A percentile compares a stretch with the other conserved stretches of the same genome.
phyloP scores from a whole-genome alignment of 441 rosid species.

The Eruca vesicaria region DNA sequence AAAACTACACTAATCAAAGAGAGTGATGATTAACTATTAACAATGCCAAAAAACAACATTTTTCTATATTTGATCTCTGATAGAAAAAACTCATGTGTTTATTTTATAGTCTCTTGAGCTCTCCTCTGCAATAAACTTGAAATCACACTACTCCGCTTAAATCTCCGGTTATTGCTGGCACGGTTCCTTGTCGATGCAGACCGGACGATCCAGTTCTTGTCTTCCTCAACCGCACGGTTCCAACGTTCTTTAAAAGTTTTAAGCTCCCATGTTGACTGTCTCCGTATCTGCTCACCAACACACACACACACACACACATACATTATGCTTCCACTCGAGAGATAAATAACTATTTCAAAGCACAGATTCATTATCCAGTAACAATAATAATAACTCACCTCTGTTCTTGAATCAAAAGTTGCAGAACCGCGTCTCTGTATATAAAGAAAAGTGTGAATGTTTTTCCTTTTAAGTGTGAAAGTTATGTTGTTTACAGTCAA shows the following conservation, averaged over 20 bases:
- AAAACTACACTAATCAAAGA: conserved; percentile 17
- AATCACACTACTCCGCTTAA: conserved; percentile 26
- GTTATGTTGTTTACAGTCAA: neutral
- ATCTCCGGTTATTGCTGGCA: conserved; percentile 28
- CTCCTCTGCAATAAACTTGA: conserved; percentile 18
- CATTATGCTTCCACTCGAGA: neutral
- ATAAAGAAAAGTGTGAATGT: neutral
- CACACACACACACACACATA: neutral
- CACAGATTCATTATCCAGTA: too few relatives aligned
- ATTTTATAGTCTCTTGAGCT: conserved; percentile 2
- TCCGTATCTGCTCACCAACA: conserved; percentile 53
- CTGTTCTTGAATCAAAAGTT: conserved; percentile 56
- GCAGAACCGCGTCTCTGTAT: conserved; percentile 44
- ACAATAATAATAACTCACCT: conserved; percentile 36
- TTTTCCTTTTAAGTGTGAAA: neutral
- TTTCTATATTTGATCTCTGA: conserved; percentile 6
- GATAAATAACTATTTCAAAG: neutral
- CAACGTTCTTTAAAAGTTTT: conserved; percentile 70
- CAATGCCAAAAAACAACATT: neutral
- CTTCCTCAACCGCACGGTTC: conserved; percentile 65
- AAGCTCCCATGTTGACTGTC: conserved; percentile 89
- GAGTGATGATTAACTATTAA: conserved; percentile 19
- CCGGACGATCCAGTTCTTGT: conserved; percentile 72
- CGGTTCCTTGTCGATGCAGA: conserved; percentile 34
- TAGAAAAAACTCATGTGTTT: conserved; percentile 2